Evolutionary conservation across 2,329 filamentous ascomycete species (phyloP).

Genomic region (Hymenoscyphus albidus): DNA sequence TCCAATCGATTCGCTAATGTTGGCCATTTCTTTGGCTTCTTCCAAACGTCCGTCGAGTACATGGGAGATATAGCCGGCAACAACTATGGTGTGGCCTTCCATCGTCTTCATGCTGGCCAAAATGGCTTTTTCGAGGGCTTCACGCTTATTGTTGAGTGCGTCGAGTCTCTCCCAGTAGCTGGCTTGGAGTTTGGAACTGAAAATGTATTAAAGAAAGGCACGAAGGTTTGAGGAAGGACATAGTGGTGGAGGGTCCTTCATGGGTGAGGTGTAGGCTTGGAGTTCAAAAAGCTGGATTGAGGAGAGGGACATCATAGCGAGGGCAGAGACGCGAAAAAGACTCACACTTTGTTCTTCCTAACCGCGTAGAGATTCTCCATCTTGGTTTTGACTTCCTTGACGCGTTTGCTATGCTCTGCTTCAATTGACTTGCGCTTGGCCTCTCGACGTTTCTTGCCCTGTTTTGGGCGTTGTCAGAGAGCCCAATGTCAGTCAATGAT

Average conservation of each 20-base stretch:
- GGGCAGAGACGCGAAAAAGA: background rate
- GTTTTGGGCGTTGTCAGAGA: background rate
- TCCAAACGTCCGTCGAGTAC: constrained; percentile 28
- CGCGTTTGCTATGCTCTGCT: constrained; percentile 23
- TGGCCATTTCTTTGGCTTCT: constrained; percentile 19
- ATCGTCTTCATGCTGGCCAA: constrained; percentile 28
- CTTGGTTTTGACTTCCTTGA: constrained; percentile 25
- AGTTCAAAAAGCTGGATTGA: background rate
- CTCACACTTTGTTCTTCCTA: constrained; percentile 30
- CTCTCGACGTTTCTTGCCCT: constrained; percentile 30
- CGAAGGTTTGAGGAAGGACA: background rate
- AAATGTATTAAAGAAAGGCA: background rate
- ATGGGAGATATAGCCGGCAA: constrained; percentile 27
- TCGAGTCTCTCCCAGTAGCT: constrained; percentile 26
- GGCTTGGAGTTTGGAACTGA: constrained; percentile 26
- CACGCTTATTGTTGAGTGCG: constrained; percentile 29
- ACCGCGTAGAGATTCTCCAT: constrained; percentile 26
- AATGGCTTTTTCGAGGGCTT: constrained; percentile 29
- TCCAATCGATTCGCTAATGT: background rate
- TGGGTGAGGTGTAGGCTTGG: background rate
- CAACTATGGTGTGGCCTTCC: constrained; percentile 25
- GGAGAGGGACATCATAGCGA: background rate
- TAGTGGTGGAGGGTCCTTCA: background rate
- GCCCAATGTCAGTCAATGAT: background rate
- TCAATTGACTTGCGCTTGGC: constrained; percentile 30